Conservation (phyloP, 2,329 filamentous ascomycete genomes). For the Aspergillus aculeatinus region DNA sequence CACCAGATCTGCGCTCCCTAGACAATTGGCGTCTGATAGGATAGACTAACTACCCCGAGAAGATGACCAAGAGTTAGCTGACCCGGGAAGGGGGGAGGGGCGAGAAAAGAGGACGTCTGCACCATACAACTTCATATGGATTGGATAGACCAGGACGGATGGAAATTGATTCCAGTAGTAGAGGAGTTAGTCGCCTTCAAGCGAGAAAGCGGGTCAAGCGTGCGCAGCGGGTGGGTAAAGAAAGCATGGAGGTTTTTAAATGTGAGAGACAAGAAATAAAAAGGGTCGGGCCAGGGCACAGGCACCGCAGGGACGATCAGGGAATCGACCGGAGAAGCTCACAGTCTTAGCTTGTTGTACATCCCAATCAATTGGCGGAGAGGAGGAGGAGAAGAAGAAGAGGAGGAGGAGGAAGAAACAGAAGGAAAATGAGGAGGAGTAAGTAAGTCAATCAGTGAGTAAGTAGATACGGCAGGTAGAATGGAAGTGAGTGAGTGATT, state of each 20-base stretch:
- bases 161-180: not conserved
- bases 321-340: slow-evolving; percentile 6
- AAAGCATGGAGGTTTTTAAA: slow-evolving; percentile 20
- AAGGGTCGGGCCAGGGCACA: slow-evolving; percentile 19
- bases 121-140: slow-evolving; percentile 9
- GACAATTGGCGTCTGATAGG: not conserved
- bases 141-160: not conserved
- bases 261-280: slow-evolving; percentile 2
- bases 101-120: not conserved
- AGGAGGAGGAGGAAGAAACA: slow-evolving; percentile 1
- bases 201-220: not conserved
- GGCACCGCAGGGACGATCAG: slow-evolving; percentile 23
- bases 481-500: not conserved
- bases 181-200: not conserved
- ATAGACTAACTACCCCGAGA: not conserved
- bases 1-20: not conserved
- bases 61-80: slow-evolving; percentile 12
- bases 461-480: not conserved
- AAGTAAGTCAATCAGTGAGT: not conserved
- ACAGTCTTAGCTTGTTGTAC: slow-evolving; percentile 12
- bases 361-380: slow-evolving; percentile 10
- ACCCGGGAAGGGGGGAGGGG: not conserved
- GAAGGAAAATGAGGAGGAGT: no score
- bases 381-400: slow-evolving; percentile 7
- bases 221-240: slow-evolving; percentile 27